Evolutionary conservation across 2,329 filamentous ascomycete genomes (phyloP).

Genomic region (Exophiala dermatitidis): DNA sequence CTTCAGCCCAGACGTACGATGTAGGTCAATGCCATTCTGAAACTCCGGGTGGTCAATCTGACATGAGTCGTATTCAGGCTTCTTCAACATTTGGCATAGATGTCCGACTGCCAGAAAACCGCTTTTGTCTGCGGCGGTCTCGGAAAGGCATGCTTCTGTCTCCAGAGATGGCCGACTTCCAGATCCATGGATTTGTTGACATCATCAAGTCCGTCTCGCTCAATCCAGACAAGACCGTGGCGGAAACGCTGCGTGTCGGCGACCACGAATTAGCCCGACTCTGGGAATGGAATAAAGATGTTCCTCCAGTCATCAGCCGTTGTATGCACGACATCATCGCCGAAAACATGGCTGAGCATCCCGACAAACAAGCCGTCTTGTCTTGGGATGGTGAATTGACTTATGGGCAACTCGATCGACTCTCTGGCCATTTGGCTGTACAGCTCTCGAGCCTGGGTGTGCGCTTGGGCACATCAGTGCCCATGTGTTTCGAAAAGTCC

Average conservation of each 20-base stretch:
- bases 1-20: background rate
- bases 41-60: too few species aligned
- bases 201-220: conserved; percentile 14
- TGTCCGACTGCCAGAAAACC: background rate
- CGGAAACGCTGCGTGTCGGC: background rate
- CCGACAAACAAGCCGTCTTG: background rate
- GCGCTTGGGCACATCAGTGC: conserved; percentile 35
- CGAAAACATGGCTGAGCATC: conserved; percentile 3
- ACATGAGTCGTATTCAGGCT: background rate
- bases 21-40: too few species aligned
- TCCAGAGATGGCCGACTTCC: conserved; percentile 1
- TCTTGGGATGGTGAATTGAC: conserved; percentile 38
- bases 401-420: conserved; percentile 32
- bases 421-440: conserved; percentile 32
- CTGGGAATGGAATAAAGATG: conserved; percentile 23
- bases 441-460: conserved; percentile 36
- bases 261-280: conserved; percentile 16
- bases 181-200: conserved; percentile 14
- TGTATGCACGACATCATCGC: conserved; percentile 19
- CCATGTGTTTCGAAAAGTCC: conserved; percentile 40
- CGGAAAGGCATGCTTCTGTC: background rate
- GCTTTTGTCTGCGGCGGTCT: background rate
- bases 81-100: conserved; percentile 1
- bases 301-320: conserved; percentile 21
- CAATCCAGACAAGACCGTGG: conserved; percentile 10